Conservation (phyloP, 2,329 filamentous ascomycete species). For the Phialophora chinensis region DNA sequence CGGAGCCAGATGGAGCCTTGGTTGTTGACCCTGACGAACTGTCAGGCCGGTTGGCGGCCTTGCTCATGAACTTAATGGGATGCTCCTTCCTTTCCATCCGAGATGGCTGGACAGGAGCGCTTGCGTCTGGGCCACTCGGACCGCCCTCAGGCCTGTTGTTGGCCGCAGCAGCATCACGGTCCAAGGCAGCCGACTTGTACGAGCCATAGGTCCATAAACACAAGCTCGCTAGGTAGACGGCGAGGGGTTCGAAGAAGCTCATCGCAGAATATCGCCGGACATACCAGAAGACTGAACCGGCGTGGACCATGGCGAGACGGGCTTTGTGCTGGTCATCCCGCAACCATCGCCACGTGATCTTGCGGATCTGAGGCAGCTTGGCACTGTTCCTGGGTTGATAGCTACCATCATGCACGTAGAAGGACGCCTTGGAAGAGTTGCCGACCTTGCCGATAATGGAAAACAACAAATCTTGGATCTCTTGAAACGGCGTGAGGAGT, state of each 20-base stretch:
- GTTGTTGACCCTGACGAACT: neutral
- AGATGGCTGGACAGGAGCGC: constrained; percentile 32
- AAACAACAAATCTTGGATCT: constrained; percentile 49
- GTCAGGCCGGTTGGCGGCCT: constrained; percentile 19
- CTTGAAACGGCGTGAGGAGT: constrained; percentile 56
- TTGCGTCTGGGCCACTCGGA: constrained; percentile 32
- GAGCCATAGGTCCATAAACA: constrained; percentile 57
- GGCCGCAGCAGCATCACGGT: constrained; percentile 30
- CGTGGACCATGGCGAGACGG: constrained; percentile 62
- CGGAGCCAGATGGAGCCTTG: neutral
- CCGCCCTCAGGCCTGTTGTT: constrained; percentile 31
- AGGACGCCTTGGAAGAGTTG: constrained; percentile 33
- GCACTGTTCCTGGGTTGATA: constrained; percentile 35
- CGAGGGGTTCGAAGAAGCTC: constrained; percentile 56
- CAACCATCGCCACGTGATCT: constrained; percentile 57
- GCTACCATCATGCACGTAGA: constrained; percentile 38
- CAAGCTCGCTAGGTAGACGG: constrained; percentile 54
- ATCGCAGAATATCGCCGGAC: constrained; percentile 57
- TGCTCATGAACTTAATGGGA: constrained; percentile 30
- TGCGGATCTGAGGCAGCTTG: constrained; percentile 36
- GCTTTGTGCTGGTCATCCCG: constrained; percentile 61
- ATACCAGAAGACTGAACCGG: constrained; percentile 60
- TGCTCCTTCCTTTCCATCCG: constrained; percentile 34
- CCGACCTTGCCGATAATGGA: constrained; percentile 36
- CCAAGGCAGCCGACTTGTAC: constrained; percentile 34